These are phyloP conservation scores for Tanozyma kutaoensis DNA, from an alignment of 805 yeast genomes.

Conservation along the genomic window DNA sequence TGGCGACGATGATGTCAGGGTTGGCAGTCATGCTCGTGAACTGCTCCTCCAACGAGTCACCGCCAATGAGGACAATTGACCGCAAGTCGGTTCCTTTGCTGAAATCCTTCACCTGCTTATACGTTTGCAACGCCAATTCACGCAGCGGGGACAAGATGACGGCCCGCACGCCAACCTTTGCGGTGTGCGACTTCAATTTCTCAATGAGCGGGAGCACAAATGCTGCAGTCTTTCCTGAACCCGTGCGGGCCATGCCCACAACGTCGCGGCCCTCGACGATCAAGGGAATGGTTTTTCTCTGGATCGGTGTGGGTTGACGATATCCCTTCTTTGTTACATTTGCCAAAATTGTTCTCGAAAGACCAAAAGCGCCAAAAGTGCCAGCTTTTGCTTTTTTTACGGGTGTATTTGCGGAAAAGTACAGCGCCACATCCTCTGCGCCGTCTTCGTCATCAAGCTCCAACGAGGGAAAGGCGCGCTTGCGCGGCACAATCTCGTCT, in stretches of 20 bases:
- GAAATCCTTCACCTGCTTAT: constrained; percentile 80
- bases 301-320: constrained; percentile 95
- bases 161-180: constrained; percentile 82
- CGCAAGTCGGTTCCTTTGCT: constrained; percentile 74
- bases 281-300: constrained; percentile 87
- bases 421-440: constrained; percentile 32
- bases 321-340: constrained; percentile 80
- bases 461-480: constrained; percentile 35
- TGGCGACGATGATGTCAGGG: constrained; percentile 91
- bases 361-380: constrained; percentile 81
- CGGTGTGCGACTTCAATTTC: constrained; percentile 67
- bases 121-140: constrained; percentile 91
- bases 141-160: constrained; percentile 87
- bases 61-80: constrained; percentile 79
- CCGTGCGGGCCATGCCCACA: constrained; percentile 99
- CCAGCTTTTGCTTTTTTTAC: constrained; percentile 60
- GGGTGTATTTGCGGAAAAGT: constrained; percentile 28
- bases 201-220: constrained; percentile 86
- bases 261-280: constrained; percentile 83
- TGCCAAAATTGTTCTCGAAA: constrained; percentile 54
- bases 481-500: too few species aligned
- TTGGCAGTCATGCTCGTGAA: constrained; percentile 84
- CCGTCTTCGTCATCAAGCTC: constrained; percentile 36
- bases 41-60: constrained; percentile 97
- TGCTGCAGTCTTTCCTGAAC: constrained; percentile 98